phyloP scores from a whole-genome alignment of 2,329 filamentous ascomycete species.

The Alternaria sp. region DNA sequence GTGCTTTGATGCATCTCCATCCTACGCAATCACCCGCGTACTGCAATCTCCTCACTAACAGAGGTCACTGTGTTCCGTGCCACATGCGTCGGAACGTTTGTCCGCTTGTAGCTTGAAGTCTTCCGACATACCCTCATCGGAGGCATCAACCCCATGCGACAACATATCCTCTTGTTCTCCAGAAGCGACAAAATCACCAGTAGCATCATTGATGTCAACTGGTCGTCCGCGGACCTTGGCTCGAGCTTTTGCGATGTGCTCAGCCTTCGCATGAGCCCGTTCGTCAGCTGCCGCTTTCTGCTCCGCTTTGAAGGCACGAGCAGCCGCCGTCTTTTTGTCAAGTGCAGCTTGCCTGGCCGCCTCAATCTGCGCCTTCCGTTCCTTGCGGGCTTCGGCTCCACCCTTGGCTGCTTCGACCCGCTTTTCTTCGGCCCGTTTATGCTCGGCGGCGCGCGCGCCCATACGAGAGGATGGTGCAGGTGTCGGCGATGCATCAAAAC shows the following conservation, averaged over 20 bases:
- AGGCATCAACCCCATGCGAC: neutral
- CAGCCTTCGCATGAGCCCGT: constrained; percentile 4
- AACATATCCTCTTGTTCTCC: neutral
- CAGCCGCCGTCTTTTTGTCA: constrained; percentile 17
- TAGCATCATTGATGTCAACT: neutral
- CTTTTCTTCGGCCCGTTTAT: constrained; percentile 5
- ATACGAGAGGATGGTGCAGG: neutral
- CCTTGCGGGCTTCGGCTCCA: constrained; percentile 5
- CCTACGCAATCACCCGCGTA: neutral
- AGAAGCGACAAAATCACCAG: neutral
- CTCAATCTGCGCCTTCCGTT: constrained; percentile 12
- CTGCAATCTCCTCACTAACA: constrained; percentile 14
- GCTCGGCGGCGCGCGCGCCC: neutral
- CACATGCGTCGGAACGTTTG: constrained; percentile 11
- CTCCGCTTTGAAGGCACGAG: constrained; percentile 16
- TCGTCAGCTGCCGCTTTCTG: constrained; percentile 6
- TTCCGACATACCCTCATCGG: neutral
- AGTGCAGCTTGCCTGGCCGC: constrained; percentile 14
- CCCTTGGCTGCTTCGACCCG: neutral
- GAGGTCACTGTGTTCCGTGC: constrained; percentile 1
- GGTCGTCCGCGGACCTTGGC: constrained; percentile 19
- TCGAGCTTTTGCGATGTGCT: constrained; percentile 19
- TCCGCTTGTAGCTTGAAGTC: neutral
- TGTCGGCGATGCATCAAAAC: neutral
- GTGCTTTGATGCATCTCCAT: neutral